Evolutionary conservation across 768 basidiomycete species (phyloP).

Genomic region (Termitomyces sp.): DNA sequence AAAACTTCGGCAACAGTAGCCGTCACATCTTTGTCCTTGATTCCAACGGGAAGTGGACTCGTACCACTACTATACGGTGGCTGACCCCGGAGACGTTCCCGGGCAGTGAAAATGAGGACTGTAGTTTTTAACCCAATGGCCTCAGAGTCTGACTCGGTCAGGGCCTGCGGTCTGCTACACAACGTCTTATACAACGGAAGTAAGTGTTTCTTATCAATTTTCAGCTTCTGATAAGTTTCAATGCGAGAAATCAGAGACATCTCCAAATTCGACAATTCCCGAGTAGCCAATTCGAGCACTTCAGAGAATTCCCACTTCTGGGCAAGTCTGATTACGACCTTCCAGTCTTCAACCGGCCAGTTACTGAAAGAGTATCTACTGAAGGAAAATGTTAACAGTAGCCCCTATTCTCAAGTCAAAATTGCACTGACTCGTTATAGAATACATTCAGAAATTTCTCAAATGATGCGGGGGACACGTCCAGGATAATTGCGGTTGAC

Average conservation of each 20-base stretch:
- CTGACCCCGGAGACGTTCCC: slow-evolving; percentile 40
- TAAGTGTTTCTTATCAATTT: slow-evolving; percentile 41
- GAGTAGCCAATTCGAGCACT: slow-evolving; percentile 42
- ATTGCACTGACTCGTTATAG: slow-evolving; percentile 42
- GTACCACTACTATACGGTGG: slow-evolving; percentile 22
- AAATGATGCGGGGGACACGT: slow-evolving; percentile 33
- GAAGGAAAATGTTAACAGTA: not conserved
- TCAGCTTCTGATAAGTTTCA: slow-evolving; percentile 46
- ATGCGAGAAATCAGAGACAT: slow-evolving; percentile 19
- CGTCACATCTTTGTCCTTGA: slow-evolving; percentile 24
- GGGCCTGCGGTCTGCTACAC: slow-evolving; percentile 43
- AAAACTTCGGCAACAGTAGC: slow-evolving; percentile 22
- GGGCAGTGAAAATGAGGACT: slow-evolving; percentile 41
- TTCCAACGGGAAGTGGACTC: slow-evolving; percentile 27
- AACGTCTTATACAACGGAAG: slow-evolving; percentile 46
- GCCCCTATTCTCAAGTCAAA: not conserved
- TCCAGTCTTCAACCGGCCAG: slow-evolving; percentile 47
- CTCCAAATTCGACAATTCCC: slow-evolving; percentile 18
- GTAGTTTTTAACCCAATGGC: slow-evolving; percentile 52
- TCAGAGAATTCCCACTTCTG: slow-evolving; percentile 38
- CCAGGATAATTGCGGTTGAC: slow-evolving; percentile 28
- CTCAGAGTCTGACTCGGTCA: slow-evolving; percentile 46
- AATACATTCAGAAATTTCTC: slow-evolving; percentile 45
- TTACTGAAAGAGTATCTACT: slow-evolving; percentile 54
- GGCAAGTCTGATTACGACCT: slow-evolving; percentile 44